Base-by-base conservation (phyloP, 768 basidiomycete genomes). In the Suillus hirtellus region DNA sequence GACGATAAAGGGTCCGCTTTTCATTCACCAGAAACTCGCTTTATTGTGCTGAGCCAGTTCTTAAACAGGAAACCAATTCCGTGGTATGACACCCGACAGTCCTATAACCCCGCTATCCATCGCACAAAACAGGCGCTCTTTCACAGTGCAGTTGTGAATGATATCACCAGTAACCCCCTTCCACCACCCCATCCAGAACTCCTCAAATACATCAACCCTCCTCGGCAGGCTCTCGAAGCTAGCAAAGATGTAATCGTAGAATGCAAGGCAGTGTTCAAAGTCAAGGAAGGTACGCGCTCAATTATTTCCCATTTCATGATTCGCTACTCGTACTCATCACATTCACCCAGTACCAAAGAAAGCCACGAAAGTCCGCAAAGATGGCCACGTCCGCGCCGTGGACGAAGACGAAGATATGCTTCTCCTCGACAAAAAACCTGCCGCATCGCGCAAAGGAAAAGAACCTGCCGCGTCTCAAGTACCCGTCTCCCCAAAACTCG, bases 101-200 rank as follows among this genome's bases (percentile, higher is more conserved):
- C 95, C 1, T 97, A 85, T 75, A 97, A 96, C 69, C 95, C 96
- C 1, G 86, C 92, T 4, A 81, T 97, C 38, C 96, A 99, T 70
- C 88, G 96, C 59, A 83, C 89, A 62, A 96, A 96, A 73, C 95
- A 97, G 79, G 95, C 95, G 14, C 86, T 95, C 69, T 93, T 96
- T 75, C 96, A 97, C 71, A 84, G 84, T 59, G 94, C 94, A 2
- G 82, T 93, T 11, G 87, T 90, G 21, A 77, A 84, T 2, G 92
- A 97, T 71, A 74, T 96, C n/a, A 75, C 80, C 24, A 80, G 80
- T 8, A 81, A 93, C 61, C 93, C 94, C 0, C 81, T 96, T 10
- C 89, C 91, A 1, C 92, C 92, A 2, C 92, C 93, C 1, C 94
- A 97, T 74, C 89, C 89, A 2, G 92, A 93, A 61, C 80, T 97